phyloP scores from a whole-genome alignment of 2,329 filamentous ascomycete species.

The Colletotrichum incanum region DNA sequence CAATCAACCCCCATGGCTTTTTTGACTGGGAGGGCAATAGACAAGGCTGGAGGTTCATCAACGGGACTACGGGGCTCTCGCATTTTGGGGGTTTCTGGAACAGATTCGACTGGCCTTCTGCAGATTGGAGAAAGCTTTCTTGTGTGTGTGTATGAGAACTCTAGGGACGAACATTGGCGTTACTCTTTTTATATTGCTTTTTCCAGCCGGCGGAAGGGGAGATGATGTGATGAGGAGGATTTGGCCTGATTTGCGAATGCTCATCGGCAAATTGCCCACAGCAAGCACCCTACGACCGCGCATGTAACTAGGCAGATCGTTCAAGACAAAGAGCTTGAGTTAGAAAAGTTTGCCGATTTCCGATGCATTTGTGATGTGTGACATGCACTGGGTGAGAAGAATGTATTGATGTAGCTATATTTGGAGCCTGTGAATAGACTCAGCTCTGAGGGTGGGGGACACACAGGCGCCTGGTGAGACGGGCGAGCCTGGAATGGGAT shows the following conservation, averaged over 20 bases:
- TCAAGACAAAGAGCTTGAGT: conserved; percentile 23
- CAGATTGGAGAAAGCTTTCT: conserved; percentile 31
- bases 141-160: conserved; percentile 41
- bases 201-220: conserved; percentile 25
- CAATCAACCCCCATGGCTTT: conserved; percentile 36
- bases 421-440: conserved; percentile 1
- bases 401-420: background rate
- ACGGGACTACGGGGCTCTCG: conserved; percentile 22
- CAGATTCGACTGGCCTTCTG: conserved; percentile 26
- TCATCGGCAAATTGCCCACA: conserved; percentile 10
- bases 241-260: conserved; percentile 25
- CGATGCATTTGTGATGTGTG: background rate
- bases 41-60: conserved; percentile 23
- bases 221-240: background rate
- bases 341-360: background rate
- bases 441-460: background rate
- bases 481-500: conserved; percentile 6
- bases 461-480: background rate
- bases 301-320: conserved; percentile 37
- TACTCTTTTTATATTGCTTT: background rate
- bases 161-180: conserved; percentile 39
- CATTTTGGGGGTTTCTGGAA: conserved; percentile 26
- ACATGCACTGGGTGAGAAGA: too few species aligned
- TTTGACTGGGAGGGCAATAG: conserved; percentile 34
- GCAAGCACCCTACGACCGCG: conserved; percentile 31